Evolutionary conservation across 345 rosid genomes (phyloP).

Genomic region (Trapa bicornis): DNA sequence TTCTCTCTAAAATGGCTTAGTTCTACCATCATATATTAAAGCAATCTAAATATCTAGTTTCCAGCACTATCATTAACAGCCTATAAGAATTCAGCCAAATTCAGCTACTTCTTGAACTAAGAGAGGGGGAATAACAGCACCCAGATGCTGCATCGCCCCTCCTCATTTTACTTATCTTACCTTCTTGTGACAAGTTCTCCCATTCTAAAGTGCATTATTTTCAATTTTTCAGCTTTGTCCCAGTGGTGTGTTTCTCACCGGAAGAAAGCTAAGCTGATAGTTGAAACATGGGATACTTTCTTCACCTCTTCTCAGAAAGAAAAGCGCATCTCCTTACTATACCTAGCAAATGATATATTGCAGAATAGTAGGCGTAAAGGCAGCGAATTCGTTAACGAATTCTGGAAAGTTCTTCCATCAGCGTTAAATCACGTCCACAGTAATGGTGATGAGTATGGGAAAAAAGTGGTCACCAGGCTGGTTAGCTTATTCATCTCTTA

Average conservation of each 20-base stretch:
- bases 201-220: conserved; percentile 13
- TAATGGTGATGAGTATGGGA: conserved; percentile 47
- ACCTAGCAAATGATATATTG: conserved; percentile 66
- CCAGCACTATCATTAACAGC: neutral
- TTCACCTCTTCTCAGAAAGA: conserved; percentile 61
- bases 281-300: conserved; percentile 56
- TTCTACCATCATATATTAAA: neutral
- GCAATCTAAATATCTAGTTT: neutral
- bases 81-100: neutral
- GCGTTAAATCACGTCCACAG: conserved; percentile 41
- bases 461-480: conserved; percentile 47
- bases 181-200: neutral
- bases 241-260: conserved; percentile 59
- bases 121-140: neutral
- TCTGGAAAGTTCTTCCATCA: conserved; percentile 65
- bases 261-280: conserved; percentile 59
- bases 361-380: conserved; percentile 69
- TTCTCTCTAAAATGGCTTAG: neutral
- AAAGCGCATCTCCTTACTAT: conserved; percentile 48
- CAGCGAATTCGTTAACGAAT: conserved; percentile 66
- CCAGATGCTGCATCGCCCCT: neutral
- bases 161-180: neutral
- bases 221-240: conserved; percentile 43
- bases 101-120: neutral
- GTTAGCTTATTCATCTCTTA: conserved; percentile 17